phyloP scores from a whole-genome alignment of 2,329 filamentous ascomycete species.

The Colletotrichum sojae region DNA sequence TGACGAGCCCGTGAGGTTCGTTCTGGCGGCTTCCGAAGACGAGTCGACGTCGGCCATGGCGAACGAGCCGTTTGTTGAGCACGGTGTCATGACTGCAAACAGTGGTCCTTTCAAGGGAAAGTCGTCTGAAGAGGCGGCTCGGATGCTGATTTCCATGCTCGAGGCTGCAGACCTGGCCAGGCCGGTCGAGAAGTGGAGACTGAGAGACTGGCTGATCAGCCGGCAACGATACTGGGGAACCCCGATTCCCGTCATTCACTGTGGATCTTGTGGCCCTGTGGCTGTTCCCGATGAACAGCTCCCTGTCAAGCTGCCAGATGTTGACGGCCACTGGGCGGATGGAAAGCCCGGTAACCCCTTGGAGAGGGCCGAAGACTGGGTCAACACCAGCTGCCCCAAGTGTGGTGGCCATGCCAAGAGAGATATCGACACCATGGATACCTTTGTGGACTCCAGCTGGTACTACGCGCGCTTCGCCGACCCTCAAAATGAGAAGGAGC shows the following conservation, averaged over 20 bases:
- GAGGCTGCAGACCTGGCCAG: slow-evolving; percentile 71
- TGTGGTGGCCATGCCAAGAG: slow-evolving; percentile 80
- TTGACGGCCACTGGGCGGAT: slow-evolving; percentile 77
- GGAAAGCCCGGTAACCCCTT: slow-evolving; percentile 83
- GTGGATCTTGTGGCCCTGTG: slow-evolving; percentile 80
- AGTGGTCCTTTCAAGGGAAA: slow-evolving; percentile 77
- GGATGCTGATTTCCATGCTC: slow-evolving; percentile 71
- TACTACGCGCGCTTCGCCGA: slow-evolving; percentile 89
- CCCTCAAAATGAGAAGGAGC: slow-evolving; percentile 72
- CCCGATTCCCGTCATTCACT: slow-evolving; percentile 91
- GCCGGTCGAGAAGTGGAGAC: slow-evolving; percentile 80
- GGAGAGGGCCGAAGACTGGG: slow-evolving; percentile 79
- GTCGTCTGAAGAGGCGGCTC: slow-evolving; percentile 73
- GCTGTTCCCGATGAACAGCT: slow-evolving; percentile 83
- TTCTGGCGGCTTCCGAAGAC: slow-evolving; percentile 69
- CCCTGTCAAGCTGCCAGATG: slow-evolving; percentile 80
- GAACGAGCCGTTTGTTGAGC: slow-evolving; percentile 72
- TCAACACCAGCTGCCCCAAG: slow-evolving; percentile 81
- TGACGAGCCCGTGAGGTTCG: slow-evolving; percentile 72
- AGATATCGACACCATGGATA: slow-evolving; percentile 97
- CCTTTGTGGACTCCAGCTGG: slow-evolving; percentile 96
- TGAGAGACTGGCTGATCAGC: slow-evolving; percentile 92
- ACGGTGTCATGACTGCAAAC: slow-evolving; percentile 77
- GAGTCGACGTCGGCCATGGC: slow-evolving; percentile 59
- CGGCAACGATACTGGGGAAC: slow-evolving; percentile 95